phyloP scores from a whole-genome alignment of 257 asterid genomes.

The Jacaranda copaia region DNA sequence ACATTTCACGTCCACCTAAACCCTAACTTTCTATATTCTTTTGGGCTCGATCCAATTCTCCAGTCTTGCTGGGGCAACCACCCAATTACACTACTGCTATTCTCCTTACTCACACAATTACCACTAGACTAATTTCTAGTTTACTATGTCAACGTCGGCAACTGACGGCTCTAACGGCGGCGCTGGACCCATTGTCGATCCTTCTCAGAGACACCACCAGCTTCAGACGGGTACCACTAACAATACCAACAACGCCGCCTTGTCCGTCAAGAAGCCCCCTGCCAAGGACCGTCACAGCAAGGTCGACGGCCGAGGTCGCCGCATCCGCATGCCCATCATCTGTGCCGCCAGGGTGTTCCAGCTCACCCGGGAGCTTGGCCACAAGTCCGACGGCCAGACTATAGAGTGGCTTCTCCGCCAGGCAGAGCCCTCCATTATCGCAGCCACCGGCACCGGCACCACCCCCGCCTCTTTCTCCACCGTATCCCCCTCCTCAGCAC shows the following conservation, averaged over 20 bases:
- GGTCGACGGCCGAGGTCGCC: slow-evolving; percentile 95
- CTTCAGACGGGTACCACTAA: slow-evolving; percentile 40
- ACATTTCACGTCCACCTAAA: slow-evolving; percentile 10
- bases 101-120: not conserved
- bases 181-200: slow-evolving; percentile 44
- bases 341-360: slow-evolving; percentile 98
- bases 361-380: slow-evolving; percentile 92
- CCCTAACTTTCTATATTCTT: slow-evolving; percentile 31
- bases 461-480: slow-evolving; percentile 91
- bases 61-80: not conserved
- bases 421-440: slow-evolving; percentile 96
- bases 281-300: slow-evolving; percentile 98
- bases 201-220: slow-evolving; percentile 48
- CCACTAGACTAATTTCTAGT: not conserved
- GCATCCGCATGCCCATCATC: slow-evolving; percentile 97
- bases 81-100: not conserved
- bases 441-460: slow-evolving; percentile 96
- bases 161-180: slow-evolving; percentile 51
- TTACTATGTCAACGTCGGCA: slow-evolving; percentile 52
- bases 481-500: slow-evolving; percentile 47
- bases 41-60: not conserved
- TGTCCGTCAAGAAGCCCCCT: slow-evolving; percentile 78
- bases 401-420: slow-evolving; percentile 98
- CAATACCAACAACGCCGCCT: slow-evolving; percentile 32
- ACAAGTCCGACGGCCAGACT: slow-evolving; percentile 97